Evolutionary conservation across 176 grass and related monocot genomes (phyloP), one percentile per base, ranked within the genome.

Genomic region (Leersia perrieri): DNA sequence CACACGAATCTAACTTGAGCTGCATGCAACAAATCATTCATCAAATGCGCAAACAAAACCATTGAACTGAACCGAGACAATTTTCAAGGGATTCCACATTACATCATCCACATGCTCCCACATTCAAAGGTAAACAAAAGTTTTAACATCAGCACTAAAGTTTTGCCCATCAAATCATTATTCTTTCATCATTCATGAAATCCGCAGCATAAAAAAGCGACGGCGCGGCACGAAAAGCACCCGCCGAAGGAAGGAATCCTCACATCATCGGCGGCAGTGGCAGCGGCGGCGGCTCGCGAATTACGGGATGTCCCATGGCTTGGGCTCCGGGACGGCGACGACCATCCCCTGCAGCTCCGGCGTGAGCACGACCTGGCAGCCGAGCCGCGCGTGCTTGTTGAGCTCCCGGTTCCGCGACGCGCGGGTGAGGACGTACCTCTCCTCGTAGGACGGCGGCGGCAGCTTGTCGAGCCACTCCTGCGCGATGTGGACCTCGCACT

Each of bases 401-500:
- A 95, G 86, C 83, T 89, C 79, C 1, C 93, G 87, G 66, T 95
- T 95, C 79, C 93, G 84, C 23, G 92, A 91, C 41, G 70, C 38
- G 44, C 90, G 91, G 13, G 90, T 95, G 80, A 99, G 90, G 66
- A 99, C 83, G 67, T 93, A 93, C 5, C 79, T 79, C 82, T 99
- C 93, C 63, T 95, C 90, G 60, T 95, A 93, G 75, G 92, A 91
- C 11, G 88, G 22, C 15, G 90, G 84, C 9, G 95, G 95, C 45
- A 95, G 80, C 86, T 98, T 98, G 3, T 98, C 88, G 35, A 98
- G 95, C 95, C 95, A 98, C 84, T 98, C 92, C 84, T 98, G 95
- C 57, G 93, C 90, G 87, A 99, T 90, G 80, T 95, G 96, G 64
- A 99, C 96, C 87, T 99, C 96, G 82, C 96, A 99, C 82, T 91